Base-by-base conservation (phyloP, 306 rosid species). In the Trifolium fragiferum region DNA sequence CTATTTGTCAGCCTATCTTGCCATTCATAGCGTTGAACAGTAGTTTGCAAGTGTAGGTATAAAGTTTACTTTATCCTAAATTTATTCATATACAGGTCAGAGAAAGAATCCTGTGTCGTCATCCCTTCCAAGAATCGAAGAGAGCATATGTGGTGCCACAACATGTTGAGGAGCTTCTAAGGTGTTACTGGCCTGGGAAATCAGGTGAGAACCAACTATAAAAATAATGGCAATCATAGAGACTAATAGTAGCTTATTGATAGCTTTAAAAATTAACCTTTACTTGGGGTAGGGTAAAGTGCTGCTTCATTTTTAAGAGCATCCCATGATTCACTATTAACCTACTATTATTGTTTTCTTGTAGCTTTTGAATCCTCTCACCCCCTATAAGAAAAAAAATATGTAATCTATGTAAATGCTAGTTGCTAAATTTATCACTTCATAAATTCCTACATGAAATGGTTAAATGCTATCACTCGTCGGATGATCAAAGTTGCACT, bases 101-200 rank as follows among this genome's bases (percentile, higher is more conserved):
- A 72, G 97, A 92, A 79, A 78, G 99, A 74, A 89, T 90, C 69
- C 76, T 95, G 70, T 95, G 98, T 72, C 96, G 99, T 72, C 99
- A 95, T 84, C 99, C 99, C 40, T 95, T 95, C 60, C 93, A 88
- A 74, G 99, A 95, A 84, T 95, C 99, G 53, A 95, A 95, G 81
- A 88, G 99, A 86, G 99, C 99, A 40, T 95, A 89, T 44, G 99
- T 95, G 73, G 98, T 95, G 86, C 99, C 99, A 19, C 98, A 92
- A 83, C 85, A 62, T 32, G 93, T 92, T 67, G 98, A 92, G 85
- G 98, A 92, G 87, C 99, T 95, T 62, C 82, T 92, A 68, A 89
- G 83, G 83, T 95, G 99, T 77, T 95, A 87, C 78, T 92, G 98
- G 98, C 84, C 87, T 13, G 99, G 96, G 37, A 84, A 30, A 41